Conservation (phyloP, 192 early-diverging fungal species). For the Phlyctochytrium bullatum region DNA sequence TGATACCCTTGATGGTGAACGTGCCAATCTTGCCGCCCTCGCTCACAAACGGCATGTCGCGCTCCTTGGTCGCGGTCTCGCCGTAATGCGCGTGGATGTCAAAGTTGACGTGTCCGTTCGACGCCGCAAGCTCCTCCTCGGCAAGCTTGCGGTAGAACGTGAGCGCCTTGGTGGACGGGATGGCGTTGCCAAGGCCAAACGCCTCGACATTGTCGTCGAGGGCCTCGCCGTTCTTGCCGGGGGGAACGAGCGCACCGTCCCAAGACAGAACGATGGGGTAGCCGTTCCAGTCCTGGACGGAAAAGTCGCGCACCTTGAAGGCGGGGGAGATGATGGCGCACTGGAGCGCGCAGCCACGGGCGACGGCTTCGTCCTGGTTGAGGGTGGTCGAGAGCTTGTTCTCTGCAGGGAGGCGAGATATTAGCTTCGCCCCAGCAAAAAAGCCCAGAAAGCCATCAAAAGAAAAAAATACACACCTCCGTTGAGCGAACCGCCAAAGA, state of each 20-base stretch:
- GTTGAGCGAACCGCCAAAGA: conserved; percentile 72
- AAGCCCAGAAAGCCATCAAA: neutral
- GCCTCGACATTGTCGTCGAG: conserved; percentile 79
- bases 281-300: conserved; percentile 82
- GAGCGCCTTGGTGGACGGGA: conserved; percentile 87
- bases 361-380: conserved; percentile 97
- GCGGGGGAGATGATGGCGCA: conserved; percentile 96
- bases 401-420: conserved; percentile 10
- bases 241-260: conserved; percentile 54
- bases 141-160: conserved; percentile 78
- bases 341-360: conserved; percentile 93
- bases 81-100: conserved; percentile 79
- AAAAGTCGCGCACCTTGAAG: conserved; percentile 97
- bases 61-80: conserved; percentile 42
- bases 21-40: conserved; percentile 74
- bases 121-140: conserved; percentile 46
- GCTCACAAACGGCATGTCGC: conserved; percentile 70
- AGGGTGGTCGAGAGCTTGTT: conserved; percentile 82
- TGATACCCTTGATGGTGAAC: conserved; percentile 84
- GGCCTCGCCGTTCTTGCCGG: conserved; percentile 63
- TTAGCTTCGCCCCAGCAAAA: conserved; percentile 1
- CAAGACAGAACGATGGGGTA: conserved; percentile 91
- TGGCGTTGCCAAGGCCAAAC: conserved; percentile 79
- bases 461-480: conserved; percentile 3
- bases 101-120: conserved; percentile 55